Evolutionary conservation across 768 basidiomycete genomes (phyloP).

Genomic region (Leccinum uliginosum): DNA sequence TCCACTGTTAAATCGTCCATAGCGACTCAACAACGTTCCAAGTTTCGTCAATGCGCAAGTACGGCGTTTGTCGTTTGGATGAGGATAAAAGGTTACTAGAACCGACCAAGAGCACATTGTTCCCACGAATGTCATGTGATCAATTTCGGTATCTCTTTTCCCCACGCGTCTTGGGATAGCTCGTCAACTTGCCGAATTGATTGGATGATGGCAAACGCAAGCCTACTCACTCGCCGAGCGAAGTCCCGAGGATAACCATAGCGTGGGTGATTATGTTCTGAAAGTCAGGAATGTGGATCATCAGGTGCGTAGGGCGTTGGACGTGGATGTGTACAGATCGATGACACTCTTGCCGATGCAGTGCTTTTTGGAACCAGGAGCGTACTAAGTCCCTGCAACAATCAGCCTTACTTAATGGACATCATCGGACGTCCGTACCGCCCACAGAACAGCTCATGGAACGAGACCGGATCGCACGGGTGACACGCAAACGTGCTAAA

Average conservation of each 20-base stretch:
- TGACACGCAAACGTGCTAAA: conserved; percentile 63
- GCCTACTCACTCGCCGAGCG: conserved; percentile 81
- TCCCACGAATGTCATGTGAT: no score
- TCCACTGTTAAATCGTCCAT: not conserved
- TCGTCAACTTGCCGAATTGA: conserved; percentile 84
- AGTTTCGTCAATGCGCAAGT: no score
- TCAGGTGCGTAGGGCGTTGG: conserved; percentile 47
- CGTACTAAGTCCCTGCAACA: conserved; percentile 82
- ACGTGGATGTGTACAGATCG: conserved; percentile 44
- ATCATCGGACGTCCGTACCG: conserved; percentile 79
- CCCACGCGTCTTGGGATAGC: conserved; percentile 82
- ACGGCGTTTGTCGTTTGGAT: no score
- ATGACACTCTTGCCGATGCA: conserved; percentile 84
- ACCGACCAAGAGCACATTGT: no score
- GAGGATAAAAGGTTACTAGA: no score
- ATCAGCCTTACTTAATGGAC: conserved; percentile 62
- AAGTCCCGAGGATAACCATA: conserved; percentile 82
- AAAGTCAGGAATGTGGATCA: conserved; percentile 81
- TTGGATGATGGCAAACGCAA: conserved; percentile 68
- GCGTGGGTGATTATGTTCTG: conserved; percentile 87
- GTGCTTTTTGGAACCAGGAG: conserved; percentile 87
- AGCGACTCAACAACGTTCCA: no score
- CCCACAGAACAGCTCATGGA: conserved; percentile 70
- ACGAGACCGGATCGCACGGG: conserved; percentile 58
- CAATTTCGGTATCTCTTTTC: no score